Conservation (phyloP, 345 rosid species). For the Cochlearia excelsa region DNA sequence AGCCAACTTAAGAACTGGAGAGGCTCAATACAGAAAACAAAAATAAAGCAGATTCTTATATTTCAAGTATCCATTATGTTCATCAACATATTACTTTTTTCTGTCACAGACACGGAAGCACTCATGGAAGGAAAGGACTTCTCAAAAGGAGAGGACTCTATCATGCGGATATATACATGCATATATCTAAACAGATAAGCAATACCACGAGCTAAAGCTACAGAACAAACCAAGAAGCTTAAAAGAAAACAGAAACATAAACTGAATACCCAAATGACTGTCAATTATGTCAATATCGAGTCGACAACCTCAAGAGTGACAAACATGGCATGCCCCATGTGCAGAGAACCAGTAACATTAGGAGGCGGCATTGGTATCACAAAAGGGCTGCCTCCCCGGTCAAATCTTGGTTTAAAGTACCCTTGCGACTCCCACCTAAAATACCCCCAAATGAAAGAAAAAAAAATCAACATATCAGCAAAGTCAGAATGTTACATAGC, state of each 20-base stretch:
- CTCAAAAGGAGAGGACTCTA: neutral
- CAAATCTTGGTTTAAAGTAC: conserved; percentile 72
- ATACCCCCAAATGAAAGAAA: conserved; percentile 20
- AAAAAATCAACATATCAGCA: too few relatives aligned
- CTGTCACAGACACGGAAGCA: neutral
- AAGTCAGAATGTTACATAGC: too few relatives aligned
- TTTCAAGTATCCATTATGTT: neutral
- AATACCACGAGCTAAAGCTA: conserved; percentile 10
- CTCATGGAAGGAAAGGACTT: too few relatives aligned
- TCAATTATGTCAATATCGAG: conserved; percentile 30
- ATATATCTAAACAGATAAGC: neutral
- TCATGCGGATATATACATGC: neutral
- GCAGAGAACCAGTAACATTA: conserved; percentile 93
- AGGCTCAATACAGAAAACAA: neutral
- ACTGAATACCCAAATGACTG: conserved; percentile 33
- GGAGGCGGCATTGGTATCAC: conserved; percentile 98
- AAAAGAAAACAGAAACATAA: conserved; percentile 13
- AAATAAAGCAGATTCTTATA: neutral
- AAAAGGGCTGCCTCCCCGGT: conserved; percentile 68
- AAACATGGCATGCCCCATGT: conserved; percentile 99
- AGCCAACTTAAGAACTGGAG: conserved; percentile 11
- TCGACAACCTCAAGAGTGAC: conserved; percentile 90
- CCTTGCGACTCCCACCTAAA: conserved; percentile 98
- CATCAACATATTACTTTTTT: neutral
- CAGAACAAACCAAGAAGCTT: conserved; percentile 21